Conservation (phyloP, 768 basidiomycete genomes). For the Suillus sp. region DNA sequence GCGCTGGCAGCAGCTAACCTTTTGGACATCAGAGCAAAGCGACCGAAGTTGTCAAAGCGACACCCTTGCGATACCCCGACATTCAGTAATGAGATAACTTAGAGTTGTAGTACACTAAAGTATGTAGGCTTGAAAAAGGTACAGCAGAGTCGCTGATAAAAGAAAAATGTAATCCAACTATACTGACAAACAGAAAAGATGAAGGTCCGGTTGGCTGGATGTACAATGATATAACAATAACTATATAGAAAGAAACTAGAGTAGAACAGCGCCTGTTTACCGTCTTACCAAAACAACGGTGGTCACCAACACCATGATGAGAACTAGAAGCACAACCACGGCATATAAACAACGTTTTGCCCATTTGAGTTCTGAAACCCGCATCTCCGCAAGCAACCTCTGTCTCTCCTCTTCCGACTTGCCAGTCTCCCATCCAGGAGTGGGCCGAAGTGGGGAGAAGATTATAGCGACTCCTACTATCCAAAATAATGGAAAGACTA, state of each 20-base stretch:
- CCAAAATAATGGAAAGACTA: constrained; percentile 69
- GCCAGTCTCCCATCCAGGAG: constrained; percentile 56
- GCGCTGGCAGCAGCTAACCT: background rate
- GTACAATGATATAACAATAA: background rate
- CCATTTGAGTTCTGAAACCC: constrained; percentile 55
- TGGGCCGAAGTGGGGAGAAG: constrained; percentile 49
- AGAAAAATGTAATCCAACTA: background rate
- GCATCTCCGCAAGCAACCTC: constrained; percentile 48
- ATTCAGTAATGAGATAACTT: background rate
- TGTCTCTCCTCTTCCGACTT: constrained; percentile 55
- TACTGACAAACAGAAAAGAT: background rate
- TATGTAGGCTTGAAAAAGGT: background rate
- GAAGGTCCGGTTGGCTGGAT: background rate
- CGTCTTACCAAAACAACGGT: constrained; percentile 24
- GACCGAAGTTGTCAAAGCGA: too few relatives aligned
- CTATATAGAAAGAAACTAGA: background rate
- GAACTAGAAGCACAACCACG: constrained; percentile 44
- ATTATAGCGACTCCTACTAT: constrained; percentile 58
- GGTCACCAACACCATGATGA: constrained; percentile 36
- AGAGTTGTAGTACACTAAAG: background rate
- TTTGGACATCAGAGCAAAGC: background rate
- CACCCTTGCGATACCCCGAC: too few relatives aligned
- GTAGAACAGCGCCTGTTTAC: constrained; percentile 22
- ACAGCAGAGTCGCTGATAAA: background rate
- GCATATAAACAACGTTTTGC: constrained; percentile 58